Evolutionary conservation across 169 alveolate species (phyloP), one percentile per base, ranked within the genome.

Genomic region (Sarcocystis neurona): DNA sequence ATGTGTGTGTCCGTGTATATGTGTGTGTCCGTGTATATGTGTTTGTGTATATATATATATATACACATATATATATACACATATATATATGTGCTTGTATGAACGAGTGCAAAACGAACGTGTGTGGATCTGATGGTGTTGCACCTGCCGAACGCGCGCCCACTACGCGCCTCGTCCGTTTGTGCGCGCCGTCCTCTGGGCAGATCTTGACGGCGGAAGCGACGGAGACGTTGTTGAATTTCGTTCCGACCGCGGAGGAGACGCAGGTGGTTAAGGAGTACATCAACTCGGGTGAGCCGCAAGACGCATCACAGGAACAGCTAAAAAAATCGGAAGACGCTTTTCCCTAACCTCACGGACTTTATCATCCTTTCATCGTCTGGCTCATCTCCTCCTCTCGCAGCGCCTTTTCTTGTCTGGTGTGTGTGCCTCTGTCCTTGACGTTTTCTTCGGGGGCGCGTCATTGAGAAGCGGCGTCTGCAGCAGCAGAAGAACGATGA

Each of bases 211-310:
- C 93, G 77, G 84, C 91, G 10, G 98, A 96, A 48, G 97, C 97
- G 53, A 96, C 98, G 32, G 98, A 96, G 92, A 95, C 96, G 58
- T 91, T 96, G 72, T 63, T 96, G 93, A 91, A 92, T 77, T 93
- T 96, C 87, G 93, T 92, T 78, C 98, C 98, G 12, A 96, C 97
- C 10, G 89, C 94, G 41, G 98, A 96, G 82, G 98, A 96, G 91
- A 80, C 92, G 27, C 93, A 93, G 63, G 96, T 96, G 5, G 96
- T 96, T 44, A 94, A 96, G 88, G 98, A 95, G 92, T 96, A 94
- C 77, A 94, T 96, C 47, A 72, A 74, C 50, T 87, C 91, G 0
- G 91, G 91, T 72, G 15, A 6, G 75, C 30, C 32, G 32, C 15
- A 34, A 0, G n/a, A 20, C 0, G 27, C 15, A 20, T 72, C 15